A percentile compares a stretch with the other conserved stretches of the same genome.
These are phyloP conservation scores for Ustilaginoidea virens DNA, from an alignment of 2,329 filamentous ascomycete species.

Conservation along the genomic window DNA sequence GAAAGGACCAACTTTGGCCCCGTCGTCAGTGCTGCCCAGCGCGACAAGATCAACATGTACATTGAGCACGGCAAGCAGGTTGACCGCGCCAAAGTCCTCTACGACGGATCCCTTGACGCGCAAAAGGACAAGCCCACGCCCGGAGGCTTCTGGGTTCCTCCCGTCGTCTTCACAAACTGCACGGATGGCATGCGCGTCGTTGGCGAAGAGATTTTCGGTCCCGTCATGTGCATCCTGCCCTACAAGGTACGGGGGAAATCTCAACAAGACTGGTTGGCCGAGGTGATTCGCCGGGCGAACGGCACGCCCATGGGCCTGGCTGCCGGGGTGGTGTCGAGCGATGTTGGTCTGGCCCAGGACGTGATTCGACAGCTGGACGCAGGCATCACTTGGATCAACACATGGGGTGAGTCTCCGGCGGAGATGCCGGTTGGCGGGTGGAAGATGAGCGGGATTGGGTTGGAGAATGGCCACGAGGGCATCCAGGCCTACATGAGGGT, in stretches of 20 bases:
- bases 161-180: slow-evolving; percentile 78
- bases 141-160: slow-evolving; percentile 68
- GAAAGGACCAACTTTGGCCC: slow-evolving; percentile 69
- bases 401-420: slow-evolving; percentile 81
- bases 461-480: slow-evolving; percentile 71
- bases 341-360: slow-evolving; percentile 58
- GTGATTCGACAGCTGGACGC: slow-evolving; percentile 59
- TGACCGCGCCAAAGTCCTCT: slow-evolving; percentile 60
- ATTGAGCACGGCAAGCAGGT: slow-evolving; percentile 58
- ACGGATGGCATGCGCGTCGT: slow-evolving; percentile 68
- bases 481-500: slow-evolving; percentile 73
- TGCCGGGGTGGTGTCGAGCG: slow-evolving; percentile 66
- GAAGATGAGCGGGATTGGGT: slow-evolving; percentile 78
- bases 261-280: slow-evolving; percentile 35
- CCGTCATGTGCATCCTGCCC: slow-evolving; percentile 66
- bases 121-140: slow-evolving; percentile 32
- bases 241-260: slow-evolving; percentile 37
- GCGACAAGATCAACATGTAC: slow-evolving; percentile 64
- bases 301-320: slow-evolving; percentile 64
- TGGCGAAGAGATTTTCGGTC: slow-evolving; percentile 76
- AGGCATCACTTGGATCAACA: slow-evolving; percentile 85
- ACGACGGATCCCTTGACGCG: slow-evolving; percentile 48
- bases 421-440: slow-evolving; percentile 89
- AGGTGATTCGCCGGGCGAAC: slow-evolving; percentile 60
- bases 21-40: slow-evolving; percentile 58